phyloP scores from a whole-genome alignment of 2,329 filamentous ascomycete species.

The Fusarium sp. region DNA sequence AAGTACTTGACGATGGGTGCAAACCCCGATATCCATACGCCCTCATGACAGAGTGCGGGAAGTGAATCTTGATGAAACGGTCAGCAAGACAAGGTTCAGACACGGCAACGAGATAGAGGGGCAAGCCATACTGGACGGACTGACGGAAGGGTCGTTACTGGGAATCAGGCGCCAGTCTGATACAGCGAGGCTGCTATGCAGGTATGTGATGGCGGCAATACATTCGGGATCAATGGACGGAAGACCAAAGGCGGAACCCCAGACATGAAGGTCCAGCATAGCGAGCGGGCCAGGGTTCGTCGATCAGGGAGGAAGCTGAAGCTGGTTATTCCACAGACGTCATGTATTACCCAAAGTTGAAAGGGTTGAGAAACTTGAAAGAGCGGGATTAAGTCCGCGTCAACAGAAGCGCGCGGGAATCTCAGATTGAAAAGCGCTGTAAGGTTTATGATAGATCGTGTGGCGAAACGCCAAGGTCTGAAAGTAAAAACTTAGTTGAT shows the following conservation, averaged over 20 bases:
- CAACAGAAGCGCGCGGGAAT: constrained; percentile 24
- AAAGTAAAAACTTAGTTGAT: constrained; percentile 19
- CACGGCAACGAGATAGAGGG: constrained; percentile 7
- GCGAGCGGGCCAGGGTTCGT: constrained; percentile 17
- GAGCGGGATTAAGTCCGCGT: constrained; percentile 5
- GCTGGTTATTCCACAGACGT: constrained; percentile 29
- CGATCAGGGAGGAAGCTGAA: constrained; percentile 2
- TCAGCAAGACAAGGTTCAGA: constrained; percentile 42
- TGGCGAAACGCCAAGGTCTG: constrained; percentile 27
- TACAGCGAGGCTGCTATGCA: constrained; percentile 72
- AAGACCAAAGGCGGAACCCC: constrained; percentile 89
- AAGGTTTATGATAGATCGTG: constrained; percentile 19
- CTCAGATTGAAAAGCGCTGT: constrained; percentile 2
- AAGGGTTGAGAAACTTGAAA: constrained; percentile 5
- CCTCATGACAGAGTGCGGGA: constrained; percentile 66
- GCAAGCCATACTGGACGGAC: constrained; percentile 73
- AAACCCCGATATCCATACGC: constrained; percentile 71
- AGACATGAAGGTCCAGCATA: constrained; percentile 81
- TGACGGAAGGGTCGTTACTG: constrained; percentile 78
- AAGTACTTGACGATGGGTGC: constrained; percentile 71
- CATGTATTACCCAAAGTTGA: constrained; percentile 10
- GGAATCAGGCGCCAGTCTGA: constrained; percentile 77
- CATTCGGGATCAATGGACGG: constrained; percentile 94
- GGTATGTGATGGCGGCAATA: constrained; percentile 83
- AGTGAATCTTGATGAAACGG: constrained; percentile 61